Percentiles rank a stretch among this genome's conserved stretches.
Conservation (phyloP, 1,284 basidiomycete species). For the Phaffia rhodozyma region DNA sequence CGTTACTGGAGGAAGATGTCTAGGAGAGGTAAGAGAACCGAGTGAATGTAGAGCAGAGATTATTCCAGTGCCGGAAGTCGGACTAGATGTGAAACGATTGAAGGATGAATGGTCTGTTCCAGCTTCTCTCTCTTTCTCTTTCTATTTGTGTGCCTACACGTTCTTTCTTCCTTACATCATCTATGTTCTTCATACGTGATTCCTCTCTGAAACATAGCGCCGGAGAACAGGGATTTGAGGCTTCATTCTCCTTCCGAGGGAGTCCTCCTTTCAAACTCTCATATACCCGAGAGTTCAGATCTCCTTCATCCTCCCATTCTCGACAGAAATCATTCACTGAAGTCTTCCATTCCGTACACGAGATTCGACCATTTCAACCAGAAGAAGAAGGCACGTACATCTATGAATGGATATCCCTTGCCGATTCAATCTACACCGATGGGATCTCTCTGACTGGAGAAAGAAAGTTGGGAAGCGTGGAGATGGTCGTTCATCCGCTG, state of each 20-base stretch:
- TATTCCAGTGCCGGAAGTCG: background rate
- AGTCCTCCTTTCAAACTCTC: slow-evolving; percentile 6
- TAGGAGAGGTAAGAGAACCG: slow-evolving; percentile 15
- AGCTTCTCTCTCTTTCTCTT: background rate
- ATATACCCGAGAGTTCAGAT: background rate
- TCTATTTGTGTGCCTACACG: background rate
- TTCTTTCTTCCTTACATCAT: background rate
- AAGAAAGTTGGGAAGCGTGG: background rate
- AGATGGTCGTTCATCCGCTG: slow-evolving; percentile 11
- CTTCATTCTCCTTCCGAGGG: slow-evolving; percentile 12
- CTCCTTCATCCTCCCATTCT: background rate
- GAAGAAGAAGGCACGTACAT: slow-evolving; percentile 12
- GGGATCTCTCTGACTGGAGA: slow-evolving; percentile 4
- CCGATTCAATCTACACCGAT: slow-evolving; percentile 7
- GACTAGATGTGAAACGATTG: slow-evolving; percentile 7
- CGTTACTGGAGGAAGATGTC: slow-evolving; percentile 7
- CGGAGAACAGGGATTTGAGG: slow-evolving; percentile 13
- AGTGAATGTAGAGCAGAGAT: slow-evolving; percentile 9
- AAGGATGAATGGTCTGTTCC: slow-evolving; percentile 16
- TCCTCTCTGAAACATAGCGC: background rate
- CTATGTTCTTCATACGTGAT: background rate
- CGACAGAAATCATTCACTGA: background rate
- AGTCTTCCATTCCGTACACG: background rate
- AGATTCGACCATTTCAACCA: slow-evolving; percentile 1
- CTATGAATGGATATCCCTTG: background rate